Conservation (phyloP, 441 rosid species). For the Jatropha multifida region DNA sequence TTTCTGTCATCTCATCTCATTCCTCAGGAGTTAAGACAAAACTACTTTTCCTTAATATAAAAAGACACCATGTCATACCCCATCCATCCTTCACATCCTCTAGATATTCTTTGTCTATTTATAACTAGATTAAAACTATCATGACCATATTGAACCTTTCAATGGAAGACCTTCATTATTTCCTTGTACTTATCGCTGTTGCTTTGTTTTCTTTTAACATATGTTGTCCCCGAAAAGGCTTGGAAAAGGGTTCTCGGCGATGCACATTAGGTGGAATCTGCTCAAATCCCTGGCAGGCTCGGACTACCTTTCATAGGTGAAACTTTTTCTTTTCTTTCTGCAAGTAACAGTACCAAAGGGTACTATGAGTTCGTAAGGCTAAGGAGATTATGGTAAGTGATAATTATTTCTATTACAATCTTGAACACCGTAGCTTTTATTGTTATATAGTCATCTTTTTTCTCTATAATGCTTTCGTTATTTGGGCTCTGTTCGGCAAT, state of each 20-base stretch:
- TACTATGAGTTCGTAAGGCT: constrained; percentile 46
- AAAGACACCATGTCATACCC: neutral
- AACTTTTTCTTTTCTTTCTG: constrained; percentile 21
- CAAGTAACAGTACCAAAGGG: constrained; percentile 33
- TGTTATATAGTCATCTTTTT: no score
- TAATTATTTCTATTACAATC: no score
- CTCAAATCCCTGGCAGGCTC: constrained; percentile 9
- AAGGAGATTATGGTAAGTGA: constrained; percentile 31
- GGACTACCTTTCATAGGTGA: constrained; percentile 35
- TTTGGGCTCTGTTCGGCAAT: no score
- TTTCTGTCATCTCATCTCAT: no score
- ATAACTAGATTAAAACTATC: neutral
- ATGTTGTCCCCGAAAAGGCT: neutral
- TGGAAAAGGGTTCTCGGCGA: neutral
- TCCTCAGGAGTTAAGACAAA: neutral
- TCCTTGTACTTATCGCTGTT: neutral
- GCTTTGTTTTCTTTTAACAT: constrained; percentile 1
- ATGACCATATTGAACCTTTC: neutral
- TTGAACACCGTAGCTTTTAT: no score
- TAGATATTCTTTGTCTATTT: neutral
- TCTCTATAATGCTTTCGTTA: no score
- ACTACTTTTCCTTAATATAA: neutral
- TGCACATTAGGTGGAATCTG: neutral
- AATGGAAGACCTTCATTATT: neutral
- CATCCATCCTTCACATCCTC: neutral